Evolutionary conservation across 345 rosid genomes (phyloP), one percentile per base, ranked within the genome.

Genomic region (Lepidium sativum): DNA sequence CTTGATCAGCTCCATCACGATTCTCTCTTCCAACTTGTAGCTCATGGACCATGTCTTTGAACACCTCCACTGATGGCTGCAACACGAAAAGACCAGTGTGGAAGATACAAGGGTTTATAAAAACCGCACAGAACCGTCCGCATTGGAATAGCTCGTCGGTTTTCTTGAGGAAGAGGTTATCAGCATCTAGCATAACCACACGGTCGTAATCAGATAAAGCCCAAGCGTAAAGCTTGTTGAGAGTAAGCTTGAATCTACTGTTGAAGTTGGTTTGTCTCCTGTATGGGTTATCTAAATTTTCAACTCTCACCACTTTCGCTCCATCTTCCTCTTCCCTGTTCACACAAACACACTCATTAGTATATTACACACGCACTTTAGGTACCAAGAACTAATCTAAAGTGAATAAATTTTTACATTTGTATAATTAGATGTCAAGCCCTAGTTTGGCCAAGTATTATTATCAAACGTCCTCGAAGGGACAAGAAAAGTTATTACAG

Each of bases 201-300:
- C 99, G 73, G 38, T 88, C 96, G 65, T 94, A 94, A 45, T 90
- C 95, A 54, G 84, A 78, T 50, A 94, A 72, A 72, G 69, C 88
- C 99, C 99, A 94, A 5, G 90, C 99, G 35, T 94, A 90, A 54
- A 94, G 90, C 75, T 94, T 94, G 80, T 94, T 94, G 38, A 94
- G 49, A 20, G 99, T 84, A 54, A 94, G 75, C 81, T 83, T 88
- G 78, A 94, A 94, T 76, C 99, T 94, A 66, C 47, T 62, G 61
- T 87, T 74, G 51, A 86, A 87, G 78, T 83, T 68, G 42, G 65
- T 23, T 14, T 87, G 91, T 44, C 81, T 56, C 70, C 73, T 78
- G 79, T 94, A 94, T 0, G 99, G 99, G 47, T 94, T 94, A 37
- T 94, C 78, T 27, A 94, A 75, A 79, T 94, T 90, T 63, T 88